Percentiles rank a stretch among this genome's conserved stretches.
Conservation (phyloP, 2,329 filamentous ascomycete species). For the Xylariomycetidae sp. region DNA sequence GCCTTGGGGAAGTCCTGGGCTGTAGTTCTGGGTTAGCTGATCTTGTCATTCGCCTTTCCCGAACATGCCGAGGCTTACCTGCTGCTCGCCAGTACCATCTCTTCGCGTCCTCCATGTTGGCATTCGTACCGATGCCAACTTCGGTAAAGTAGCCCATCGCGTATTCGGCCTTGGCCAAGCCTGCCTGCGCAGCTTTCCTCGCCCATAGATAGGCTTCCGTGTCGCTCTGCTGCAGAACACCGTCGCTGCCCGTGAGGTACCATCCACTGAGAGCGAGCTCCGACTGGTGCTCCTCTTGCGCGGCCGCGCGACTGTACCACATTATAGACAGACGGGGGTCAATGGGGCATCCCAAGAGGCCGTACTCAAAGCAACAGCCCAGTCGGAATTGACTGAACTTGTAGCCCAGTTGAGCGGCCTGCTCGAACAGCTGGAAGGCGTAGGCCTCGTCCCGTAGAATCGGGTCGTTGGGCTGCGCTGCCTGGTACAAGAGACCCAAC, state of each 20-base stretch:
- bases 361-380: constrained; percentile 85
- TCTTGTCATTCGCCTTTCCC: not conserved
- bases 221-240: constrained; percentile 84
- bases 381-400: constrained; percentile 92
- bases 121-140: constrained; percentile 80
- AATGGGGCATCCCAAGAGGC: constrained; percentile 72
- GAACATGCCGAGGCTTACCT: constrained; percentile 54
- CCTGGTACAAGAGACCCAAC: constrained; percentile 62
- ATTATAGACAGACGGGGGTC: constrained; percentile 81
- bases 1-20: constrained; percentile 94
- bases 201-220: constrained; percentile 98
- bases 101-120: constrained; percentile 90
- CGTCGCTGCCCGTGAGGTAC: constrained; percentile 89
- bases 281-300: constrained; percentile 89
- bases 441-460: constrained; percentile 79
- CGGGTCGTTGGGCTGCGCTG: constrained; percentile 59
- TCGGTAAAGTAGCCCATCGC: constrained; percentile 98
- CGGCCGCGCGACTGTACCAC: constrained; percentile 89
- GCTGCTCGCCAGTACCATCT: constrained; percentile 97
- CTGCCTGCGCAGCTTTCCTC: constrained; percentile 81
- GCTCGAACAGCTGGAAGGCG: constrained; percentile 72
- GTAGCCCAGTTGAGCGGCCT: constrained; percentile 85
- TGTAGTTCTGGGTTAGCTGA: constrained; percentile 35
- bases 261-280: constrained; percentile 82
- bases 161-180: constrained; percentile 90